A percentile compares a stretch with the other conserved stretches of the same genome.
Conservation (phyloP, 768 basidiomycete genomes). For the Xerocomellus chrysenteron region DNA sequence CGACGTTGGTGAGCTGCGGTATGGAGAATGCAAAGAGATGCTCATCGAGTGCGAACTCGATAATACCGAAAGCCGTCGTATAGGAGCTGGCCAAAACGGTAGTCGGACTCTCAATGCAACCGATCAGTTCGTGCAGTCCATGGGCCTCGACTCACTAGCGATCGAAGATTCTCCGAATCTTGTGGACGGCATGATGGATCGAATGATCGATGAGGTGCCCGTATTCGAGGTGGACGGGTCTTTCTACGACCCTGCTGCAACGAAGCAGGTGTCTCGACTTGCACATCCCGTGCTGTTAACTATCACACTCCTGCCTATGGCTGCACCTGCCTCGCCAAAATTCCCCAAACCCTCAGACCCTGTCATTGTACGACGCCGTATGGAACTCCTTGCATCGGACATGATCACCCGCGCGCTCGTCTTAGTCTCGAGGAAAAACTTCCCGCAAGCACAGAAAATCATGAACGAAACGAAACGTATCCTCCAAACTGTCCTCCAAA, state of each 20-base stretch:
- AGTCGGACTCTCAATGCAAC: constrained; percentile 65
- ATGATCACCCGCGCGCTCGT: constrained; percentile 96
- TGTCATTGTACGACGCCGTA: constrained; percentile 86
- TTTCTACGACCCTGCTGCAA: constrained; percentile 88
- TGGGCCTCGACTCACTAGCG: constrained; percentile 74
- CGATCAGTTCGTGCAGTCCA: constrained; percentile 82
- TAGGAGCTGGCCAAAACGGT: constrained; percentile 8
- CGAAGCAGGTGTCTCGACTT: constrained; percentile 82
- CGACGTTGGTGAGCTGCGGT: constrained; percentile 89
- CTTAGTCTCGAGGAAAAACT: constrained; percentile 88
- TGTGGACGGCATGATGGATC: constrained; percentile 90
- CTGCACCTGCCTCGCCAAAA: constrained; percentile 32
- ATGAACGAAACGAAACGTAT: constrained; percentile 91
- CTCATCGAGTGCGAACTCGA: constrained; percentile 90
- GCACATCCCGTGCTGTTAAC: constrained; percentile 94
- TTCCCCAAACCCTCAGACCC: constrained; percentile 64
- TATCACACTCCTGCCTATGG: constrained; percentile 76
- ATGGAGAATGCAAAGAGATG: constrained; percentile 98
- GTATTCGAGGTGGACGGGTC: constrained; percentile 95
- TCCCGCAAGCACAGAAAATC: constrained; percentile 86
- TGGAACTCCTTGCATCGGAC: constrained; percentile 95
- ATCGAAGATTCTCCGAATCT: constrained; percentile 74
- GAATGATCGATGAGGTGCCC: constrained; percentile 97
- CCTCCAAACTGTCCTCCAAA: constrained; percentile 86
- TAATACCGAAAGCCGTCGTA: constrained; percentile 51